phyloP scores from a whole-genome alignment of 345 rosid species.

The Hibiscus tridactylites region DNA sequence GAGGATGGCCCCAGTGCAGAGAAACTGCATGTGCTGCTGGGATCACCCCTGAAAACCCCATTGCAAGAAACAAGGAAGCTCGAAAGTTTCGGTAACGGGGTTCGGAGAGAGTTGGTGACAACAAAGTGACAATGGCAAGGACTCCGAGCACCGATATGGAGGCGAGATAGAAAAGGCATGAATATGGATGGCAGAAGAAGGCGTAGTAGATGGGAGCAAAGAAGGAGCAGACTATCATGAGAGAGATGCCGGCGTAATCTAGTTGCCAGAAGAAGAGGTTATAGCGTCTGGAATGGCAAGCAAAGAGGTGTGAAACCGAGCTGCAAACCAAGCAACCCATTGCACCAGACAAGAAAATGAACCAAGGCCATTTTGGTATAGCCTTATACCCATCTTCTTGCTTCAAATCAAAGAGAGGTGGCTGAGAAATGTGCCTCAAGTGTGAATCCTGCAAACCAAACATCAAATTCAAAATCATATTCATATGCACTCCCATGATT shows the following conservation, averaged over 20 bases:
- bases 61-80: slow-evolving; percentile 64
- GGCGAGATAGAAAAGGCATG: slow-evolving; percentile 57
- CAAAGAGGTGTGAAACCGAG: slow-evolving; percentile 88
- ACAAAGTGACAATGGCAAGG: slow-evolving; percentile 67
- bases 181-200: slow-evolving; percentile 63
- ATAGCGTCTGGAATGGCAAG: slow-evolving; percentile 71
- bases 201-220: slow-evolving; percentile 80
- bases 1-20: slow-evolving; percentile 59
- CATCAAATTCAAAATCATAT: background rate
- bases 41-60: slow-evolving; percentile 83
- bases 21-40: slow-evolving; percentile 74
- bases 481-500: too few species aligned
- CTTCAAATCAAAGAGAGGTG: slow-evolving; percentile 17
- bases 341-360: slow-evolving; percentile 70
- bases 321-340: slow-evolving; percentile 85
- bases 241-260: slow-evolving; percentile 87
- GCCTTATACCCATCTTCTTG: slow-evolving; percentile 24
- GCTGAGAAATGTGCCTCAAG: slow-evolving; percentile 24
- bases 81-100: slow-evolving; percentile 63
- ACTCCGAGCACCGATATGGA: slow-evolving; percentile 57
- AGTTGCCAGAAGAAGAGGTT: slow-evolving; percentile 88
- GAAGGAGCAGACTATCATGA: slow-evolving; percentile 88
- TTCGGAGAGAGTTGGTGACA: slow-evolving; percentile 54
- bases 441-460: slow-evolving; percentile 44
- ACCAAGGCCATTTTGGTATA: slow-evolving; percentile 91